A percentile compares a stretch with the other conserved stretches of the same genome.
phyloP scores from a whole-genome alignment of 2,329 filamentous ascomycete species.

The Colletotrichum sp. region DNA sequence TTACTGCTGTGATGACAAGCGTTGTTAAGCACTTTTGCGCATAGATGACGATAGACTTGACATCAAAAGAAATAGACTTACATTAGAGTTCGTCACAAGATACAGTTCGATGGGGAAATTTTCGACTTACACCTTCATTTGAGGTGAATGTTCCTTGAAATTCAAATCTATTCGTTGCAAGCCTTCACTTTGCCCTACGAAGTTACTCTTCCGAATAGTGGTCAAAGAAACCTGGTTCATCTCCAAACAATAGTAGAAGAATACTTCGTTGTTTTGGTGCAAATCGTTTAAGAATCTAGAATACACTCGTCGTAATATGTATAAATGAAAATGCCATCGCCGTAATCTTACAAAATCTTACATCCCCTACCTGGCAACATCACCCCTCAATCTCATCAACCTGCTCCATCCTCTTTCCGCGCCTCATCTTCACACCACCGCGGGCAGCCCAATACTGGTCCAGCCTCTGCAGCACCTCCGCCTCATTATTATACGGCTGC shows the following conservation, averaged over 20 bases:
- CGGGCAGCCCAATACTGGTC: neutral
- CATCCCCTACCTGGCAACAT: neutral
- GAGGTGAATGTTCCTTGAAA: too few species aligned
- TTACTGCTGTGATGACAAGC: constrained; percentile 30
- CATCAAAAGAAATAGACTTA: neutral
- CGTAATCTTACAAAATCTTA: neutral
- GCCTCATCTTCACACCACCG: constrained; percentile 25
- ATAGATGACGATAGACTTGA: neutral
- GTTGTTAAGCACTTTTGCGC: constrained; percentile 35
- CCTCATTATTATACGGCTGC: constrained; percentile 12
- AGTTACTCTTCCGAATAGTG: too few species aligned
- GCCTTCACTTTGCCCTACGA: too few species aligned
- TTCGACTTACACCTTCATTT: too few species aligned
- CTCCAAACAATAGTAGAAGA: fast-evolving
- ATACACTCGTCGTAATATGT: neutral
- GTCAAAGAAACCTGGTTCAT: neutral
- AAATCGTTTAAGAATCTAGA: neutral
- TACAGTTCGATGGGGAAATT: too few species aligned
- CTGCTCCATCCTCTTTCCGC: neutral
- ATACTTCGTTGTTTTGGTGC: neutral
- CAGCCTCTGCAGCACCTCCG: neutral
- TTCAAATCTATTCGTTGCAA: too few species aligned
- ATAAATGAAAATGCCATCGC: fast-evolving
- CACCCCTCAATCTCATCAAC: neutral
- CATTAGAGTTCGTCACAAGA: too few species aligned